A percentile compares a stretch with the other conserved stretches of the same genome.
Conservation (phyloP, 1,139 yeast species). For the Pichia sp. region DNA sequence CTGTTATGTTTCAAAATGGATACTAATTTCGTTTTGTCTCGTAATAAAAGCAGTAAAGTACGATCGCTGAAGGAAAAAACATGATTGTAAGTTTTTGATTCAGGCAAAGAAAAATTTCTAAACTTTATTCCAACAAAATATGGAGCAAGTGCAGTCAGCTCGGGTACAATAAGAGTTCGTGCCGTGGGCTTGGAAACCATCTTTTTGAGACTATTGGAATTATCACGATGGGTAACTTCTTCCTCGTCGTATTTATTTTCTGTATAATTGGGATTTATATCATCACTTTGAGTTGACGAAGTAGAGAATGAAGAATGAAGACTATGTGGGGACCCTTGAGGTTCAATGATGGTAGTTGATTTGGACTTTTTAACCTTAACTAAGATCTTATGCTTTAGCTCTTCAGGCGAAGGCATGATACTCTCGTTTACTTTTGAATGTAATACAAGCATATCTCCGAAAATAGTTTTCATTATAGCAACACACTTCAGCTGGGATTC, state of each 20-base stretch:
- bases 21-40: conserved; percentile 50
- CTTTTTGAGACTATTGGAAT: conserved; percentile 12
- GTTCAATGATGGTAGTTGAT: conserved; percentile 5
- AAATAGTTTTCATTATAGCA: conserved; percentile 45
- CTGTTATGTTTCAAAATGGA: conserved; percentile 74
- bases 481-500: conserved; percentile 61
- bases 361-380: conserved; percentile 62
- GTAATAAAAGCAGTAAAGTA: conserved; percentile 55
- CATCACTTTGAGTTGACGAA: conserved; percentile 49
- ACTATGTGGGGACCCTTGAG: neutral
- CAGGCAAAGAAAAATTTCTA: conserved; percentile 79
- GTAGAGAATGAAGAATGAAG: conserved; percentile 31
- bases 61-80: conserved; percentile 85
- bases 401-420: conserved; percentile 66
- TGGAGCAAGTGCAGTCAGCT: conserved; percentile 59
- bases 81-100: conserved; percentile 75
- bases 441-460: conserved; percentile 57
- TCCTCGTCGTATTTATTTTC: neutral
- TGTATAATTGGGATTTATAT: conserved; percentile 25
- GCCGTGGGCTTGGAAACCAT: conserved; percentile 25
- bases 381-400: conserved; percentile 63
- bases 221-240: neutral
- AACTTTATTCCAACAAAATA: conserved; percentile 73
- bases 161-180: conserved; percentile 40
- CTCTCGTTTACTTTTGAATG: conserved; percentile 32